These are phyloP conservation scores for Geosmithia flava DNA, from an alignment of 2,329 filamentous ascomycete species.

Conservation along the genomic window DNA sequence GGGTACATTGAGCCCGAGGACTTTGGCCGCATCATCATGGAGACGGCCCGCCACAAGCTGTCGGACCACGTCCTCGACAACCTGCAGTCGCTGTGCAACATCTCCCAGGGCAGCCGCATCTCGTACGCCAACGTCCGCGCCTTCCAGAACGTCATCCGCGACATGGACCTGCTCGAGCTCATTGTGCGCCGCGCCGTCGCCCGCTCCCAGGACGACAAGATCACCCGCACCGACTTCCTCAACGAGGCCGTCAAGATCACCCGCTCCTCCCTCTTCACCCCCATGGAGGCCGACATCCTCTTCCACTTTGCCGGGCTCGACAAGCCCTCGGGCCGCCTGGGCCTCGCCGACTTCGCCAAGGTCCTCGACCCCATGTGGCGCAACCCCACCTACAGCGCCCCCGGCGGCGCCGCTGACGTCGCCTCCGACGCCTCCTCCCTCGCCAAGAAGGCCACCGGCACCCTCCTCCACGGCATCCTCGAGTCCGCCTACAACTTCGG, in stretches of 20 bases:
- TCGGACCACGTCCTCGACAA: constrained; percentile 92
- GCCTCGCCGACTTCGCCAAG: constrained; percentile 78
- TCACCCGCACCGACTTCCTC: constrained; percentile 86
- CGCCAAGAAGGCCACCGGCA: constrained; percentile 10
- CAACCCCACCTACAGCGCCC: constrained; percentile 38
- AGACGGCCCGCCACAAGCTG: constrained; percentile 90
- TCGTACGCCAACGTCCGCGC: constrained; percentile 96
- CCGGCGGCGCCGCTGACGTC: constrained; percentile 21
- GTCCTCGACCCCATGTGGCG: constrained; percentile 92
- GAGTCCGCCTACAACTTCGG: constrained; percentile 81
- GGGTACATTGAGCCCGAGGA: constrained; percentile 93
- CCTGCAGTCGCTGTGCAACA: constrained; percentile 87
- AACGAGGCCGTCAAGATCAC: constrained; percentile 87
- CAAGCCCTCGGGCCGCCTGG: constrained; percentile 73
- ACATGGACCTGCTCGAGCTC: constrained; percentile 95
- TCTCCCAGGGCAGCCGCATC: constrained; percentile 81
- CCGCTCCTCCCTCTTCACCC: constrained; percentile 90
- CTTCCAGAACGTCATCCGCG: constrained; percentile 94
- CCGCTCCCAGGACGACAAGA: constrained; percentile 81
- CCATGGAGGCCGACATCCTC: constrained; percentile 96
- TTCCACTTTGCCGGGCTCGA: constrained; percentile 97
- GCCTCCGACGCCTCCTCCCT: constrained; percentile 20
- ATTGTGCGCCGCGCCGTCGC: constrained; percentile 78
- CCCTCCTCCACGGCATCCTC: constrained; percentile 44
- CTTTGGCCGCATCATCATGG: constrained; percentile 91